Percentiles rank a stretch among this genome's conserved stretches.
Evolutionary conservation across 306 rosid species (phyloP).

Genomic region (Echinosophora koreensis): DNA sequence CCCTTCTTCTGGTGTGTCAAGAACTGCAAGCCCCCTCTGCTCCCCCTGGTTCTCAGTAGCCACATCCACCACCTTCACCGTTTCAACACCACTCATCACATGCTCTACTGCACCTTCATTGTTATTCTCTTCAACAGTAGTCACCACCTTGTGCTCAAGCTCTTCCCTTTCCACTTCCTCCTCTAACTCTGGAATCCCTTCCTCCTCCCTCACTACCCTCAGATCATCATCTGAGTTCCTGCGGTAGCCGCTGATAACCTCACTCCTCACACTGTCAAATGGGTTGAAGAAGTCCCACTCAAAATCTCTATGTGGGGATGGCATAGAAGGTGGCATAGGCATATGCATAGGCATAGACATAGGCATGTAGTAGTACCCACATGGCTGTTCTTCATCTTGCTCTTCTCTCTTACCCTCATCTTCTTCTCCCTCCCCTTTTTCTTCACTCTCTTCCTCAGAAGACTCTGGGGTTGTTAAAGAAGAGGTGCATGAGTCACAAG

Average conservation of each 20-base stretch:
- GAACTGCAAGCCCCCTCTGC: constrained; percentile 65
- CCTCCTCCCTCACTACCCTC: constrained; percentile 92
- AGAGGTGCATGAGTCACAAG: constrained; percentile 61
- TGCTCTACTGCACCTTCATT: constrained; percentile 44
- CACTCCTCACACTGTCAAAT: constrained; percentile 73
- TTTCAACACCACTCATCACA: constrained; percentile 55
- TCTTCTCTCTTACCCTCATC: constrained; percentile 38
- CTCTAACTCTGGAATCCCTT: constrained; percentile 97
- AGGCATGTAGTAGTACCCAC: constrained; percentile 84
- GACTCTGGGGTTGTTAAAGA: constrained; percentile 70
- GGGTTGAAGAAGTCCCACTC: constrained; percentile 98
- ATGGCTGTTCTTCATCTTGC: constrained; percentile 52
- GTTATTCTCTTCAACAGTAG: constrained; percentile 53
- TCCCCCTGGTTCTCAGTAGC: constrained; percentile 55
- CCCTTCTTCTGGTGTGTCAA: constrained; percentile 79
- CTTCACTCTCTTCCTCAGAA: constrained; percentile 72
- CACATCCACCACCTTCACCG: constrained; percentile 54
- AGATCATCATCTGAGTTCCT: constrained; percentile 77
- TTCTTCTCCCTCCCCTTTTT: constrained; percentile 41
- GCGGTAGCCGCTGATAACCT: constrained; percentile 64
- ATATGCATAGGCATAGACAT: constrained; percentile 63
- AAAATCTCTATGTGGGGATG: constrained; percentile 83
- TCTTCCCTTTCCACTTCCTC: constrained; percentile 72
- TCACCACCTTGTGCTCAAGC: constrained; percentile 52
- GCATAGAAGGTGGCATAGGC: constrained; percentile 66